phyloP scores from a whole-genome alignment of 108 stramenopile genomes.

The Fragilaria crotonensis region DNA sequence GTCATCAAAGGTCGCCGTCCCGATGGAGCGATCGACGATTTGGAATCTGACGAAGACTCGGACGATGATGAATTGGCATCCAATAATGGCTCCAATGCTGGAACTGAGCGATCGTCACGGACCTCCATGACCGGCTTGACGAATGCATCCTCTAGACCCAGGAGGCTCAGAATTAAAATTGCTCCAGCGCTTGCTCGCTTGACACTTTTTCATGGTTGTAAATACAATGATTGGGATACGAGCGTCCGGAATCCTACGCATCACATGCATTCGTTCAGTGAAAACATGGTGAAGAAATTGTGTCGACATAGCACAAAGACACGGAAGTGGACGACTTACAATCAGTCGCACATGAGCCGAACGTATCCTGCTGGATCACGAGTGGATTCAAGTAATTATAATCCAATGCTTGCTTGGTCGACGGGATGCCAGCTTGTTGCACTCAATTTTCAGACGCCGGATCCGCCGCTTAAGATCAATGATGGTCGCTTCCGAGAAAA shows the following conservation, averaged over 20 bases:
- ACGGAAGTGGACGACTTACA: slow-evolving; percentile 71
- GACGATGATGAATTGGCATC: slow-evolving; percentile 22
- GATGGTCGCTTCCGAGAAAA: slow-evolving; percentile 91
- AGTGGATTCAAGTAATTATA: slow-evolving; percentile 88
- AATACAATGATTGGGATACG: slow-evolving; percentile 34
- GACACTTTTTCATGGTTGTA: slow-evolving; percentile 67
- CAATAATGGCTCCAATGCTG: not conserved
- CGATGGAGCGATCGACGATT: slow-evolving; percentile 4
- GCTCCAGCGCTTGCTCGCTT: slow-evolving; percentile 58
- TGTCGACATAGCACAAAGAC: slow-evolving; percentile 16
- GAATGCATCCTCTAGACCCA: not conserved
- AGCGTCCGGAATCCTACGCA: slow-evolving; percentile 36
- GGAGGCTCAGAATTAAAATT: slow-evolving; percentile 2
- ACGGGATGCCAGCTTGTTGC: slow-evolving; percentile 87
- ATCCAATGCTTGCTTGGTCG: slow-evolving; percentile 81
- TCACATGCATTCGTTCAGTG: slow-evolving; percentile 78
- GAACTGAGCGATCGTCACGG: not conserved
- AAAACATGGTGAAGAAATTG: slow-evolving; percentile 49
- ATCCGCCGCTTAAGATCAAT: slow-evolving; percentile 73
- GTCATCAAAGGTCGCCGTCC: slow-evolving; percentile 80
- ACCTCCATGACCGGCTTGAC: not conserved
- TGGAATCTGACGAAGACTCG: slow-evolving; percentile 32
- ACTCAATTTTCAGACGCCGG: slow-evolving; percentile 89
- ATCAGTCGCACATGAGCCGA: slow-evolving; percentile 75
- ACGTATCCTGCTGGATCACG: slow-evolving; percentile 85